Evolutionary conservation across 1,284 basidiomycete species (phyloP), one percentile per base, ranked within the genome.

Genomic region (Hemileia vastatrix): DNA sequence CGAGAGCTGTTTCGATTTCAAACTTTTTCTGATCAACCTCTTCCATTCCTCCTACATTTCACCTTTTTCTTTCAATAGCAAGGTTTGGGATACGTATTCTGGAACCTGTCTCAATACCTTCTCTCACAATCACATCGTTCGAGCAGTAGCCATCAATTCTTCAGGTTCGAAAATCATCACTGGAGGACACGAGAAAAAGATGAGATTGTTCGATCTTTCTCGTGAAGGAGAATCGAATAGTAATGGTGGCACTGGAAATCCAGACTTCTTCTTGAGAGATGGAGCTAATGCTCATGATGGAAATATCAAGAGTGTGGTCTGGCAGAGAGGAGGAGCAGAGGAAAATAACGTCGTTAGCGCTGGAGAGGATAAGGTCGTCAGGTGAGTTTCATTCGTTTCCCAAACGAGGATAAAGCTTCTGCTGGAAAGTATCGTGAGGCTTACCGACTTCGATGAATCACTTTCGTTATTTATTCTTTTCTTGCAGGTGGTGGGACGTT

Each of bases 161-260:
- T 77, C 78, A 50, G 79, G 83, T 11, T 79, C 80, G 2, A 84
- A 84, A 74, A 81, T 91, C 61, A 79, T 94, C 57, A 91, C 88
- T n/a, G 93, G 91, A 49, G 94, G 94, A 0, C 87, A 96, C 79
- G 95, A 98, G 78, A 97, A 96, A 82, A 95, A 91, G 79, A 86
- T 95, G 58, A 83, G 94, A 63, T 84, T 97, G 72, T 98, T 96
- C 76, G 90, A 97, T 78, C 81, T 98, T 43, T 79, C 80, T 62
- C 80, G 87, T 13, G 68, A 74, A 18, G 68, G 72, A 32, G 24
- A 65, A 24, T 52, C 65, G 55, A 27, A 52, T 66, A 27, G 54
- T 23, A 48, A 18, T 13, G 48, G 51, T 3, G 36, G 33, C 21
- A 62, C 57, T 36, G 23, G 62, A n/a, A 40, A 48, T 5, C 5